phyloP scores from a whole-genome alignment of 148 eudicot species.

The Nyssa sinensis region DNA sequence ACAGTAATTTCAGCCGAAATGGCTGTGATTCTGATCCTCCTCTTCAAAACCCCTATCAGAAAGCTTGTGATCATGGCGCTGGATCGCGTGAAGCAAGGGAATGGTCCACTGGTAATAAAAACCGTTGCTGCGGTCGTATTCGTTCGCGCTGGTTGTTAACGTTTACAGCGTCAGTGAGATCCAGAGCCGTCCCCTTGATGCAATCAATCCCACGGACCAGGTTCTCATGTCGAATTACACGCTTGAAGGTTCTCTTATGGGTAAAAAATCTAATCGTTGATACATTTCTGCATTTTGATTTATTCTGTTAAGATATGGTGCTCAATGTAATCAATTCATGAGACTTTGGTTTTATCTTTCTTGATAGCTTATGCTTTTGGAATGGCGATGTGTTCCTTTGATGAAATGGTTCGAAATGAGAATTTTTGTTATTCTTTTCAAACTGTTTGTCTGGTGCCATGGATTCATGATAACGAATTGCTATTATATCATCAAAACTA shows the following conservation, averaged over 20 bases:
- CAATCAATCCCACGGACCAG: conserved; percentile 60
- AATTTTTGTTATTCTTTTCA: too few relatives aligned
- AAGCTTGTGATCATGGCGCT: conserved; percentile 49
- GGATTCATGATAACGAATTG: too few relatives aligned
- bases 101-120: conserved; percentile 63
- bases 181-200: conserved; percentile 31
- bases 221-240: conserved; percentile 43
- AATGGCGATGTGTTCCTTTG: too few relatives aligned
- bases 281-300: neutral
- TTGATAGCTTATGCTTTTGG: neutral
- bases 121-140: conserved; percentile 48
- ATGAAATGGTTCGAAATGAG: too few relatives aligned
- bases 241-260: conserved; percentile 78
- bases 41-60: conserved; percentile 63
- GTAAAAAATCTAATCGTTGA: conserved; percentile 23
- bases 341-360: neutral
- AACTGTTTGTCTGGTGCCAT: too few relatives aligned
- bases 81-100: conserved; percentile 60
- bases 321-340: neutral
- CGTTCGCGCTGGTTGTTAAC: conserved; percentile 40
- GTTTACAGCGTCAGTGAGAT: conserved; percentile 36
- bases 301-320: neutral
- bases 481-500: neutral
- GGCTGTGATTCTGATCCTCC: conserved; percentile 38
- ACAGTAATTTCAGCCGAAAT: conserved; percentile 39